Base-by-base conservation (phyloP, 495 filamentous ascomycete species). In the Neurospora hispaniola region DNA sequence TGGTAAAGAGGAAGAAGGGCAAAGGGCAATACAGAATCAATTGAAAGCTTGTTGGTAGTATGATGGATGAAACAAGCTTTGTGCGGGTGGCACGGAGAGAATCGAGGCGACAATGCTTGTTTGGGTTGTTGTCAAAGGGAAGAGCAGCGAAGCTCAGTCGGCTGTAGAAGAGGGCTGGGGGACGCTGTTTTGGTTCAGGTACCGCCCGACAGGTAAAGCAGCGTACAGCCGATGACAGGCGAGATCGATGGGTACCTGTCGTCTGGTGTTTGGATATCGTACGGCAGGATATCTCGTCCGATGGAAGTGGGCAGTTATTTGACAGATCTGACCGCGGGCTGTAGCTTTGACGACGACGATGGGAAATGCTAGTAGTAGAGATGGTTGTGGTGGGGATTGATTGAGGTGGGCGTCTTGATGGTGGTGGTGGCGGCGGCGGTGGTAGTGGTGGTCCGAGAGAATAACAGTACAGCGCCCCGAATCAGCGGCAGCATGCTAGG, bases 1-100 rank as follows among this genome's bases (percentile, higher is more conserved):
- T 76, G 76, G 62, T 68, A 74, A 31, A 23, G 54, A 43, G 41
- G 38, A 41, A 41, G 40, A 41, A 41, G 40, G 9, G 40, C 8
- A 41, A 41, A 41, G 10, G 40, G 9, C 9, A 41, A 41, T 41
- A 41, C 40, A 41, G 40, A 9, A 40, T 40, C 7, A 10, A 9
- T 40, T 44, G 48, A 18, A 48, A 27, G 48, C 48, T 54, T 54
- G 54, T 27, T 62, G 54, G 27, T 62, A 66, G 54, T 66, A 66
- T 16, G 54, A 66, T 35, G 27, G 27, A 66, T 62, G 27, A 35
- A 62, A 62, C 54, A 35, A 27, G 54, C 54, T 35, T 62, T 35
- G 23, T 27, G 48, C 12, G 48, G 48, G 48, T 59, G 54, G 14
- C 54, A 35, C 54, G 12, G 54, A 35, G 12, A 62, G 54, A 35